Evolutionary conservation across 805 yeast genomes (phyloP), one percentile per base, ranked within the genome.

Genomic region (Vanderwaltozyma tropicalis): DNA sequence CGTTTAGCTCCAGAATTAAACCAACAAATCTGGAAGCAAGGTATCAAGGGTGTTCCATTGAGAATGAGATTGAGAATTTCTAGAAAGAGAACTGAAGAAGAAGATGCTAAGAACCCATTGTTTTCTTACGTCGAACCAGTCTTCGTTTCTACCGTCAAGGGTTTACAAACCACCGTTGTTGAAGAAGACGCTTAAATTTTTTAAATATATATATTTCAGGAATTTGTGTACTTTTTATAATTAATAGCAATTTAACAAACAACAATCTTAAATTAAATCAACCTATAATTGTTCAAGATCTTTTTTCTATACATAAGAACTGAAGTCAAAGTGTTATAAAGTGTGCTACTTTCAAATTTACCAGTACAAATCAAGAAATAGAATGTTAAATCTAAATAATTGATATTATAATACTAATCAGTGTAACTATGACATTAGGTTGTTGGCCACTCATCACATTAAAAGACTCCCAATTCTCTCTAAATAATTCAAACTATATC

Each of bases 61-160:
- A 88, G 95, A 80, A 68, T 92, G 72, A 88, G 98, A 78, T 78
- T 92, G 69, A 88, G 96, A 78, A 88, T 92, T 74, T 87, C 97
- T 50, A 83, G 95, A 81, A 92, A 82, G 88, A 86, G 97, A 79
- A 92, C 92, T 78, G 96, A 92, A 72, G 97, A 89, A 77, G 98
- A 92, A 78, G 89, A 86, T 68, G 96, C 97, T 64, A 82, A 81
- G 80, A 88, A 86, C 75, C 86, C 88, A 70, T 80, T 92, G 70
- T 92, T 85, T 78, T 87, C 97, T 57, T 88, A 76, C 72, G 98
- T 92, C 64, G 97, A 92, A 78, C 89, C 94, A 64, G 95, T 92
- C 67, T 71, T 73, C 64, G 96, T 89, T 62, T 82, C 96, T 64
- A 67, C 92, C 53, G 78, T 85, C 72, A 92, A 92, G 82, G 96